These are phyloP conservation scores for Penicillium sp. DNA, from an alignment of 2,329 filamentous ascomycete species.

Conservation along the genomic window DNA sequence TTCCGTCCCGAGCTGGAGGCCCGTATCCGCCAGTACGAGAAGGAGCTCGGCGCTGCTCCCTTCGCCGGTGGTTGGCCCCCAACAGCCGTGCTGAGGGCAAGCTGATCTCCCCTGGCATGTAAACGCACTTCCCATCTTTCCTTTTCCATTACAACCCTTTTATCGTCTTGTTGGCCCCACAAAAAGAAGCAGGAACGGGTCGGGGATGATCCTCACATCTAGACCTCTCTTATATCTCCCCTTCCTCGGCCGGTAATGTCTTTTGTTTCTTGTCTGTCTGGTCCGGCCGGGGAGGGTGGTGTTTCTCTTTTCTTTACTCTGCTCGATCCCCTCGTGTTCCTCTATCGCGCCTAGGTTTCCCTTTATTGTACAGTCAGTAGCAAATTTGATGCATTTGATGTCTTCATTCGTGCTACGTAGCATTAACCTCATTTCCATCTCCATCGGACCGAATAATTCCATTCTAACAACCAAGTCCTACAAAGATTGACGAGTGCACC, in stretches of 20 bases:
- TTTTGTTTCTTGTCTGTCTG: slow-evolving; percentile 7
- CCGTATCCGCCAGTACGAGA: slow-evolving; percentile 77
- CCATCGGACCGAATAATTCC: neutral
- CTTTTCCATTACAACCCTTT: slow-evolving; percentile 4
- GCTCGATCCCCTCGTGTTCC: slow-evolving; percentile 25
- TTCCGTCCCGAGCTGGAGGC: slow-evolving; percentile 95
- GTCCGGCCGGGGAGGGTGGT: slow-evolving; percentile 16
- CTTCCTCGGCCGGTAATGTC: slow-evolving; percentile 17
- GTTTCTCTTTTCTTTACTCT: slow-evolving; percentile 25
- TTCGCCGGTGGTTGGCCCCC: slow-evolving; percentile 84
- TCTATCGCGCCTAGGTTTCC: slow-evolving; percentile 28
- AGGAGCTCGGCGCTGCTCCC: slow-evolving; percentile 69
- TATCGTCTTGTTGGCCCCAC: slow-evolving; percentile 12
- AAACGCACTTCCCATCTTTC: slow-evolving; percentile 45
- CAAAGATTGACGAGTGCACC: neutral
- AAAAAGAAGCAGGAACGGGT: slow-evolving; percentile 23
- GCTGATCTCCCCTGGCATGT: slow-evolving; percentile 87
- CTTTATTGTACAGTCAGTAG: slow-evolving; percentile 31
- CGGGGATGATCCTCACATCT: slow-evolving; percentile 14
- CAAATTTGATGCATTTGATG: slow-evolving; percentile 31
- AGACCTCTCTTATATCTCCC: slow-evolving; percentile 21
- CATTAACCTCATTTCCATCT: neutral
- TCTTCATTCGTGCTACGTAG: slow-evolving; percentile 15
- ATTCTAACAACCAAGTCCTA: neutral
- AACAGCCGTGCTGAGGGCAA: slow-evolving; percentile 73